A percentile compares a stretch with the other conserved stretches of the same genome.
Conservation (phyloP, 1,284 basidiomycete genomes). For the Kwoniella shivajii region DNA sequence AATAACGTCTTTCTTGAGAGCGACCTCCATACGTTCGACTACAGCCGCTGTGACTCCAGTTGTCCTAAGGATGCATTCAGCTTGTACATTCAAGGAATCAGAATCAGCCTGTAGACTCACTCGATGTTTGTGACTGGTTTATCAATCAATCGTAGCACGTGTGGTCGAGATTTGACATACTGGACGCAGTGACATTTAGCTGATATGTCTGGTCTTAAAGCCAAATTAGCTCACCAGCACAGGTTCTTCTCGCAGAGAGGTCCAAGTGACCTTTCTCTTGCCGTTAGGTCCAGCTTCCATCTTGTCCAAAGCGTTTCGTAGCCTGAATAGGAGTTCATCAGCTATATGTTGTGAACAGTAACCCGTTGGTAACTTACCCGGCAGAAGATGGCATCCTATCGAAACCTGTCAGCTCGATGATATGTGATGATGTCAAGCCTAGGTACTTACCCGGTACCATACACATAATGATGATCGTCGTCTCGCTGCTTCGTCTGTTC, state of each 20-base stretch:
- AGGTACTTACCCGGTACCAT: slow-evolving; percentile 75
- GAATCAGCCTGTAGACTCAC: slow-evolving; percentile 59
- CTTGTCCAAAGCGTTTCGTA: slow-evolving; percentile 77
- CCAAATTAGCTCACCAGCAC: slow-evolving; percentile 62
- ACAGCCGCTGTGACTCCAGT: slow-evolving; percentile 91
- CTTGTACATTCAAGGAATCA: not conserved
- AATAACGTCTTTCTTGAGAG: slow-evolving; percentile 86
- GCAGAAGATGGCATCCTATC: slow-evolving; percentile 31
- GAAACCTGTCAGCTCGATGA: not conserved
- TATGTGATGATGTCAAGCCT: not conserved
- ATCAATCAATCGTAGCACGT: slow-evolving; percentile 88
- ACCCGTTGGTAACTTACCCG: slow-evolving; percentile 26
- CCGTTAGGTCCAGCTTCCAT: slow-evolving; percentile 78
- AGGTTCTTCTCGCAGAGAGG: slow-evolving; percentile 91
- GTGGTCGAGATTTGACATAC: slow-evolving; percentile 64
- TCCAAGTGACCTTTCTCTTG: slow-evolving; percentile 78
- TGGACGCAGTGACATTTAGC: slow-evolving; percentile 15
- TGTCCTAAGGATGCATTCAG: slow-evolving; percentile 61
- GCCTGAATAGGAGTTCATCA: slow-evolving; percentile 56
- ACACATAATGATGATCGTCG: slow-evolving; percentile 66
- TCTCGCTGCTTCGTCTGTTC: slow-evolving; percentile 29
- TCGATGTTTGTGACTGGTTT: slow-evolving; percentile 90
- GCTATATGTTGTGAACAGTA: not conserved
- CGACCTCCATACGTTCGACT: slow-evolving; percentile 90
- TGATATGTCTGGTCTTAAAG: not conserved